Evolutionary conservation across 805 yeast species (phyloP).

Genomic region (Blastobotrys peoriensis): DNA sequence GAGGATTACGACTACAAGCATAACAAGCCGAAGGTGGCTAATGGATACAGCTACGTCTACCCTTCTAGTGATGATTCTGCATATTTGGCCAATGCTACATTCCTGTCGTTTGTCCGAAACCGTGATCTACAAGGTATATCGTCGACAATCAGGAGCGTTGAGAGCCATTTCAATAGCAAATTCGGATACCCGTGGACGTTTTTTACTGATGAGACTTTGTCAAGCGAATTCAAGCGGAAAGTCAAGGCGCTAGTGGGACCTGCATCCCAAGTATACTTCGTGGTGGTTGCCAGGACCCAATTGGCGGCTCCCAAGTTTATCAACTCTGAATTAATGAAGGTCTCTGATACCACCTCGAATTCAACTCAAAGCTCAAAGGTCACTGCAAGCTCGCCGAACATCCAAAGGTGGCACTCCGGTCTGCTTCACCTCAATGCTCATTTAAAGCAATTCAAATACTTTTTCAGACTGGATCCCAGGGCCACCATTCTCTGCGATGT

Average conservation of each 20-base stretch:
- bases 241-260: constrained; percentile 34
- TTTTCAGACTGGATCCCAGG: constrained; percentile 78
- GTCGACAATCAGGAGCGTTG: constrained; percentile 54
- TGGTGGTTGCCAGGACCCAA: constrained; percentile 33
- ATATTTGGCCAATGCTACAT: constrained; percentile 54
- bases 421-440: constrained; percentile 60
- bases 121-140: constrained; percentile 47
- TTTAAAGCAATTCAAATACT: constrained; percentile 55
- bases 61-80: not conserved
- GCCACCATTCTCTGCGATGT: constrained; percentile 64
- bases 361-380: constrained; percentile 12
- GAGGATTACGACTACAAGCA: too few relatives aligned
- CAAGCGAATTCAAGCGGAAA: constrained; percentile 45
- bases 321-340: constrained; percentile 43
- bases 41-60: not conserved
- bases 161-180: constrained; percentile 58
- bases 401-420: constrained; percentile 79
- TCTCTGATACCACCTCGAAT: constrained; percentile 32
- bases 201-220: constrained; percentile 65
- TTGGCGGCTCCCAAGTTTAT: constrained; percentile 62
- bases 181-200: constrained; percentile 80
- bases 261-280: constrained; percentile 42
- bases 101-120: constrained; percentile 67
- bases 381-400: constrained; percentile 37
- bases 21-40: too few relatives aligned